A percentile compares a stretch with the other conserved stretches of the same genome.
phyloP scores from a whole-genome alignment of 345 rosid genomes.

The Linum lewisii region DNA sequence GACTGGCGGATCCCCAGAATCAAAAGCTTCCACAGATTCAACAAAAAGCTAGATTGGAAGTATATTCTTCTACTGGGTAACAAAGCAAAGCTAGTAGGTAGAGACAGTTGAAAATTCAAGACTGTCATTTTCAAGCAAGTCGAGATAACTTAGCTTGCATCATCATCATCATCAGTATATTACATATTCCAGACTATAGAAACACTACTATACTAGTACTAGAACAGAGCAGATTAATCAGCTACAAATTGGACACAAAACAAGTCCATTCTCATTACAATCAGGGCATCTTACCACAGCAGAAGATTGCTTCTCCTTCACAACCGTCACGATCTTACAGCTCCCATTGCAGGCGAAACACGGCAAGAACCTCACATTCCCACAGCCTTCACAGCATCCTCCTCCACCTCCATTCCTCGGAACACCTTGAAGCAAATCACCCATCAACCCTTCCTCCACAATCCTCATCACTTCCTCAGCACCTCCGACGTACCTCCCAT shows the following conservation, averaged over 20 bases:
- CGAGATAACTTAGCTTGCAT: background rate
- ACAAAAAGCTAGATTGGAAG: too few species aligned
- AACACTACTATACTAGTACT: background rate
- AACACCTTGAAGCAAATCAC: conserved; percentile 43
- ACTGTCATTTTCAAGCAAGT: background rate
- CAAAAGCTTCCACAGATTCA: too few species aligned
- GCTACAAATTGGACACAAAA: conserved; percentile 63
- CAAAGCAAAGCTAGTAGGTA: too few species aligned
- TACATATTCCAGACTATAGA: background rate
- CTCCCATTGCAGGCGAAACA: conserved; percentile 70
- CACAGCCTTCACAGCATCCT: conserved; percentile 48
- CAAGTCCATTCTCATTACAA: conserved; percentile 87
- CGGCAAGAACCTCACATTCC: conserved; percentile 68
- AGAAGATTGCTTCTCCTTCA: conserved; percentile 13
- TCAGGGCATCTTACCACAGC: conserved; percentile 44
- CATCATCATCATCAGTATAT: background rate
- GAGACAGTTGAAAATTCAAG: too few species aligned
- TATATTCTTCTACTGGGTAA: too few species aligned
- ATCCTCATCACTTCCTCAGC: conserved; percentile 68
- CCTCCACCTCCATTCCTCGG: conserved; percentile 28
- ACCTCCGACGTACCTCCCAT: conserved; percentile 56
- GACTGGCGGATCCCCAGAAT: too few species aligned
- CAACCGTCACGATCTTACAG: conserved; percentile 54
- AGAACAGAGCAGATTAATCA: conserved; percentile 1
- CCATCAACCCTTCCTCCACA: conserved; percentile 60